Percentiles rank a stretch among this genome's conserved stretches.
Conservation (phyloP, 148 eudicot species). For the Chenopodium quinoa region DNA sequence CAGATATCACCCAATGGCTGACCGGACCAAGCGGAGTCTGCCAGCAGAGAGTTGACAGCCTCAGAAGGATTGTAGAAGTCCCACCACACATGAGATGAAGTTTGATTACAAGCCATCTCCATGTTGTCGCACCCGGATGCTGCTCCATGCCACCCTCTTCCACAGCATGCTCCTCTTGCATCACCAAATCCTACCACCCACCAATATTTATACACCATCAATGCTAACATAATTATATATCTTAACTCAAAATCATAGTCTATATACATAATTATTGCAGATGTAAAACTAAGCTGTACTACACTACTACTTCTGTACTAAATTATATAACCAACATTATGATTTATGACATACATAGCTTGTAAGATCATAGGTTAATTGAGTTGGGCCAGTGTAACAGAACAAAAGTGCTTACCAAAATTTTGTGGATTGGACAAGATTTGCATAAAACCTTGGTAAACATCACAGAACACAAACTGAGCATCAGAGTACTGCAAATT, state of each 20-base stretch:
- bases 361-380: neutral
- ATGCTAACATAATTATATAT: neutral
- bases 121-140: slow-evolving; percentile 41
- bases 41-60: slow-evolving; percentile 47
- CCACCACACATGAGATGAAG: slow-evolving; percentile 54
- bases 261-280: neutral
- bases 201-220: neutral
- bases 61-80: slow-evolving; percentile 59
- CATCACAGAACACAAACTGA: slow-evolving; percentile 56
- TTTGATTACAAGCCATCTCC: slow-evolving; percentile 43
- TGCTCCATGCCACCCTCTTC: slow-evolving; percentile 46
- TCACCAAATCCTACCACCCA: slow-evolving; percentile 30
- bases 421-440: slow-evolving; percentile 36
- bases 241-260: too few relatives aligned
- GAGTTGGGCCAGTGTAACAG: neutral
- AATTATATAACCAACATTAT: too few relatives aligned
- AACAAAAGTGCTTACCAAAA: slow-evolving; percentile 36
- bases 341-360: neutral
- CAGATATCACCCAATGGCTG: slow-evolving; percentile 40
- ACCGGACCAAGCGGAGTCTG: slow-evolving; percentile 60
- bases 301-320: too few relatives aligned
- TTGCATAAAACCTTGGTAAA: slow-evolving; percentile 49
- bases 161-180: slow-evolving; percentile 56
- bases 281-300: neutral
- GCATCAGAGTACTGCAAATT: slow-evolving; percentile 42